phyloP scores from a whole-genome alignment of 1,284 basidiomycete species.

The Pyrrhoderma noxium region DNA sequence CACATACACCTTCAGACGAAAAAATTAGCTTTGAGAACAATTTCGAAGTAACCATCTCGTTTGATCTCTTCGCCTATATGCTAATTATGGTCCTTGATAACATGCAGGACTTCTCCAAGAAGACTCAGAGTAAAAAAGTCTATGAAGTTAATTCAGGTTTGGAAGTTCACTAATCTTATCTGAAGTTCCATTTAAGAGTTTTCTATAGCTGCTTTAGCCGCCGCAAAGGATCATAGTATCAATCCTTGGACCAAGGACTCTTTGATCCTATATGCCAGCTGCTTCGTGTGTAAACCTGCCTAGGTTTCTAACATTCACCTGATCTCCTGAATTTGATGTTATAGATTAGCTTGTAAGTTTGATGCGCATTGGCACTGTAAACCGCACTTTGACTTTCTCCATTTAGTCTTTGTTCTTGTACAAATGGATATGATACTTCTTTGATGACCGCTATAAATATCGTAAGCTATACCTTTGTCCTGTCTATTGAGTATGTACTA shows the following conservation, averaged over 20 bases:
- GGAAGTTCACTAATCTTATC: not conserved
- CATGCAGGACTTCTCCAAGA: not conserved
- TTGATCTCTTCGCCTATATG: too few relatives aligned
- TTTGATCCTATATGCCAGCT: constrained; percentile 24
- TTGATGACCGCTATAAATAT: constrained; percentile 27
- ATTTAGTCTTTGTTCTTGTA: constrained; percentile 24
- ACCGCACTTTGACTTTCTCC: not conserved
- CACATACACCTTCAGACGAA: constrained; percentile 2
- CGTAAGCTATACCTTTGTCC: constrained; percentile 17
- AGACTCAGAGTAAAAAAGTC: constrained; percentile 14
- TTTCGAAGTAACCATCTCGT: constrained; percentile 4
- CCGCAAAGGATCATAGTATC: constrained; percentile 20
- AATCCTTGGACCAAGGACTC: constrained; percentile 25
- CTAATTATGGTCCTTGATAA: too few relatives aligned
- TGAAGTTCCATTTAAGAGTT: not conserved
- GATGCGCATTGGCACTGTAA: not conserved
- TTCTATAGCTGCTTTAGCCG: constrained; percentile 20
- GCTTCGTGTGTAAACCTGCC: constrained; percentile 21
- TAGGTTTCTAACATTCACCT: too few relatives aligned
- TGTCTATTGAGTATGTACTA: not conserved
- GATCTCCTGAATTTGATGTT: too few relatives aligned
- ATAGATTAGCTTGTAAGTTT: constrained; percentile 14
- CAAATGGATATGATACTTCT: constrained; percentile 25
- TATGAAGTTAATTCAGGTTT: constrained; percentile 20
- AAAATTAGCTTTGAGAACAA: constrained; percentile 10